Percentiles rank a stretch among this genome's conserved stretches.
Evolutionary conservation across 768 basidiomycete genomes (phyloP).

Genomic region (Termitomyces sp.): DNA sequence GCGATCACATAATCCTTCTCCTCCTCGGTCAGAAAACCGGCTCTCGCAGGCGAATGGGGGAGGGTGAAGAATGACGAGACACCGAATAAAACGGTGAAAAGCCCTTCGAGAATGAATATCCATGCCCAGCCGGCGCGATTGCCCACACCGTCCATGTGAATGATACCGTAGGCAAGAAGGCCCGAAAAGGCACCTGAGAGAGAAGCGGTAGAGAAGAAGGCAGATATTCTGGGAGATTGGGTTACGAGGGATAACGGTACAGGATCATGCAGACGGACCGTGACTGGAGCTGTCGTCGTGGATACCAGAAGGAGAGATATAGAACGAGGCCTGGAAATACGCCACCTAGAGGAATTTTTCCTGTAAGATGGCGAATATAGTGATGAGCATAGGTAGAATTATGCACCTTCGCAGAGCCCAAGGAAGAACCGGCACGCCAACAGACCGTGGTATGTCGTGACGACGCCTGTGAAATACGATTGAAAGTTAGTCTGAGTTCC

Average conservation of each 20-base stretch:
- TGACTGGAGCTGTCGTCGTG: slow-evolving; percentile 44
- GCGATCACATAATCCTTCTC: slow-evolving; percentile 43
- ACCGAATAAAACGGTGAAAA: slow-evolving; percentile 59
- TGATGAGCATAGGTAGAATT: background rate
- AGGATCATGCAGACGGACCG: slow-evolving; percentile 15
- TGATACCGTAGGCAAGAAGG: slow-evolving; percentile 60
- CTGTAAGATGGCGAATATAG: background rate
- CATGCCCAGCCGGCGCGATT: slow-evolving; percentile 58
- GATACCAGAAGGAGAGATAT: slow-evolving; percentile 53
- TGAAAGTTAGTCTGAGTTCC: background rate
- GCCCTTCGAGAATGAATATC: slow-evolving; percentile 65
- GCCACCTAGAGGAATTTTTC: slow-evolving; percentile 31
- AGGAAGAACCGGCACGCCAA: slow-evolving; percentile 47
- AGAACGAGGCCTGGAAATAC: slow-evolving; percentile 53
- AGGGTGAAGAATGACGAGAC: slow-evolving; percentile 42
- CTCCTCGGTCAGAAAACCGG: slow-evolving; percentile 42
- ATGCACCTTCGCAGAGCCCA: slow-evolving; percentile 41
- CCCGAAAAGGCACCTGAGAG: slow-evolving; percentile 67
- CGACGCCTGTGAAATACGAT: slow-evolving; percentile 31
- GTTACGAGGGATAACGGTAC: slow-evolving; percentile 24
- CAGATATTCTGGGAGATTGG: slow-evolving; percentile 33
- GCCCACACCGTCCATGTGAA: slow-evolving; percentile 53
- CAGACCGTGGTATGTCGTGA: slow-evolving; percentile 36
- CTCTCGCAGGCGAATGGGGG: slow-evolving; percentile 35
- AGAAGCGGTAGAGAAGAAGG: slow-evolving; percentile 48